Conservation (phyloP, 306 rosid genomes). For the barrel medic (Medicago truncatula) region DNA sequence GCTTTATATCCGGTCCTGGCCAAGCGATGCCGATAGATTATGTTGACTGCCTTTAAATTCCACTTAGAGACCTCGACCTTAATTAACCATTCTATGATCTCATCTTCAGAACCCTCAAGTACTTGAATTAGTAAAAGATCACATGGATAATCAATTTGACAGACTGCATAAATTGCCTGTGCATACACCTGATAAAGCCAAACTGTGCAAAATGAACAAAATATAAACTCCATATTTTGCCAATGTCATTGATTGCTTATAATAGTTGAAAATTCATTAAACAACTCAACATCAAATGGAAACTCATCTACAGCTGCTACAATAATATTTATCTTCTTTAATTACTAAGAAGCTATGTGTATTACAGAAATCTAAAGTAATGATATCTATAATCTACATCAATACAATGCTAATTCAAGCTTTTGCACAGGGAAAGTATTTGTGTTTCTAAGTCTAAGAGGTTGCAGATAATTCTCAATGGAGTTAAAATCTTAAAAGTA, state of each 20-base stretch:
- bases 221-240: constrained; percentile 13
- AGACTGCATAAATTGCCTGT: too few relatives aligned
- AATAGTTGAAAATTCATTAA: not conserved
- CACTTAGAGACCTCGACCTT: constrained; percentile 79
- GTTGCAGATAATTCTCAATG: too few relatives aligned
- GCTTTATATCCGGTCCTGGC: constrained; percentile 93
- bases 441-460: too few relatives aligned
- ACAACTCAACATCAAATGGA: constrained; percentile 10
- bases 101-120: constrained; percentile 88
- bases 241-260: constrained; percentile 10
- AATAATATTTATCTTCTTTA: too few relatives aligned
- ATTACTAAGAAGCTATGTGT: too few relatives aligned
- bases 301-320: not conserved
- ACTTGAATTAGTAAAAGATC: constrained; percentile 86
- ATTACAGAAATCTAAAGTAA: too few relatives aligned
- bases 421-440: too few relatives aligned
- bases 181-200: constrained; percentile 75
- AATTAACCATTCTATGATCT: constrained; percentile 77
- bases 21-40: constrained; percentile 83
- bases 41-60: constrained; percentile 82
- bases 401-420: too few relatives aligned
- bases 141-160: constrained; percentile 95
- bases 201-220: constrained; percentile 26
- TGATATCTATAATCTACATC: too few relatives aligned
- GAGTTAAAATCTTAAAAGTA: too few relatives aligned